phyloP scores from a whole-genome alignment of 2,329 filamentous ascomycete genomes.

The Teratosphaeriaceae sp. region DNA sequence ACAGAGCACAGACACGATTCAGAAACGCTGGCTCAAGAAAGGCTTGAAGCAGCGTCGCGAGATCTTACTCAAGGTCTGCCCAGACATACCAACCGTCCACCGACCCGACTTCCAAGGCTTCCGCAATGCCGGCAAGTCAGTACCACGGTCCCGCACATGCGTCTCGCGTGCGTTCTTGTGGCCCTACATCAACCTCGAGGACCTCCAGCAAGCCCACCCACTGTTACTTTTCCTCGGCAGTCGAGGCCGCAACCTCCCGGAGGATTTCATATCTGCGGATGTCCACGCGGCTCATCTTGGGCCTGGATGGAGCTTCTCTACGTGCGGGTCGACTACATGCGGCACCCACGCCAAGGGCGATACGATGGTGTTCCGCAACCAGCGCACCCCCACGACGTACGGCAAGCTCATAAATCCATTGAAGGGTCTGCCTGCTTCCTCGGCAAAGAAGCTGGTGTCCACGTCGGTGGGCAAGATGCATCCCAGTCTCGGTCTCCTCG shows the following conservation, averaged over 20 bases:
- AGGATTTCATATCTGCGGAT: constrained; percentile 45
- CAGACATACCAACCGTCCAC: constrained; percentile 44
- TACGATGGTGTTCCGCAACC: constrained; percentile 18
- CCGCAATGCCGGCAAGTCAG: constrained; percentile 17
- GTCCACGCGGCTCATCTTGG: constrained; percentile 29
- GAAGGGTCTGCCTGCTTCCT: no score
- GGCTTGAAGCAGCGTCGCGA: constrained; percentile 39
- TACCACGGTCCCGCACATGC: constrained; percentile 12
- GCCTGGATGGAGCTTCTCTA: not conserved
- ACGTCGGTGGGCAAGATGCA: constrained; percentile 1
- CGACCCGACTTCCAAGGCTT: constrained; percentile 45
- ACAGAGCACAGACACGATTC: constrained; percentile 31
- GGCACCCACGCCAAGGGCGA: not conserved
- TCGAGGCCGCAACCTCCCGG: constrained; percentile 42
- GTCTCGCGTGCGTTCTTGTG: constrained; percentile 37
- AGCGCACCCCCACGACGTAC: constrained; percentile 24
- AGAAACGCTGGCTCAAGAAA: constrained; percentile 52
- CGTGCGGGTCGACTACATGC: no score
- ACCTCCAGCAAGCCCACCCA: constrained; percentile 39
- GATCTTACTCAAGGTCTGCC: constrained; percentile 45
- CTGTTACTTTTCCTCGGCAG: constrained; percentile 49
- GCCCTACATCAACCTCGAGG: constrained; percentile 54
- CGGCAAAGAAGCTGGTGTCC: no score
- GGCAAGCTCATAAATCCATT: constrained; percentile 27
- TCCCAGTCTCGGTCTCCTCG: constrained; percentile 4